phyloP scores from a whole-genome alignment of 202 grass and related monocot species.

The Elaeis oleifera region DNA sequence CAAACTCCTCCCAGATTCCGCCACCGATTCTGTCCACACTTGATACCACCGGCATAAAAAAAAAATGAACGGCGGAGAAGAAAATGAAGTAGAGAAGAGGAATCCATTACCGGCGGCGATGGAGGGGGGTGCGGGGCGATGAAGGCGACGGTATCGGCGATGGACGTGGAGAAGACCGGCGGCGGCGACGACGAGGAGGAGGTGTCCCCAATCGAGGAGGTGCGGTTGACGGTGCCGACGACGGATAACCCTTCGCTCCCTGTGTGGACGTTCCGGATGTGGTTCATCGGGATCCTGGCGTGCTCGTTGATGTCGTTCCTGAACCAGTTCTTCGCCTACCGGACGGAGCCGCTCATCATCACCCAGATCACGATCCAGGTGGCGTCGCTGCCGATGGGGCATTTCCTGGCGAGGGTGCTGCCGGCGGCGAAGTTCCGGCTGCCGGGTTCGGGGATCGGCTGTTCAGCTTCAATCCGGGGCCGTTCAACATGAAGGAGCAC shows the following conservation, averaged over 20 bases:
- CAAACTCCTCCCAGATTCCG: too few relatives aligned
- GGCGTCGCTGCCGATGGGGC: conserved; percentile 61
- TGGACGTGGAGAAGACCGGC: neutral
- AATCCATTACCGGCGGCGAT: neutral
- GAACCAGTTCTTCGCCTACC: conserved; percentile 98
- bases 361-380: conserved; percentile 74
- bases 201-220: conserved; percentile 72
- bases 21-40: too few relatives aligned
- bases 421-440: conserved; percentile 16
- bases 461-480: conserved; percentile 60
- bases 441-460: conserved; percentile 17
- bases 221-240: conserved; percentile 53
- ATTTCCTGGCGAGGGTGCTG: conserved; percentile 44
- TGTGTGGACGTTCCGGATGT: conserved; percentile 99
- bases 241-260: conserved; percentile 61
- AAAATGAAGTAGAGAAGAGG: neutral
- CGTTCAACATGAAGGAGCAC: conserved; percentile 92
- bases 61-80: neutral
- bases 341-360: conserved; percentile 79
- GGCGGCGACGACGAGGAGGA: conserved; percentile 23
- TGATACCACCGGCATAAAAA: too few relatives aligned
- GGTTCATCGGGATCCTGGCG: conserved; percentile 60
- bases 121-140: neutral
- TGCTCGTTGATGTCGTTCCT: conserved; percentile 80
- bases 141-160: neutral